Conservation (phyloP, 495 filamentous ascomycete genomes). For the Aspergillus carlsbadensis region DNA sequence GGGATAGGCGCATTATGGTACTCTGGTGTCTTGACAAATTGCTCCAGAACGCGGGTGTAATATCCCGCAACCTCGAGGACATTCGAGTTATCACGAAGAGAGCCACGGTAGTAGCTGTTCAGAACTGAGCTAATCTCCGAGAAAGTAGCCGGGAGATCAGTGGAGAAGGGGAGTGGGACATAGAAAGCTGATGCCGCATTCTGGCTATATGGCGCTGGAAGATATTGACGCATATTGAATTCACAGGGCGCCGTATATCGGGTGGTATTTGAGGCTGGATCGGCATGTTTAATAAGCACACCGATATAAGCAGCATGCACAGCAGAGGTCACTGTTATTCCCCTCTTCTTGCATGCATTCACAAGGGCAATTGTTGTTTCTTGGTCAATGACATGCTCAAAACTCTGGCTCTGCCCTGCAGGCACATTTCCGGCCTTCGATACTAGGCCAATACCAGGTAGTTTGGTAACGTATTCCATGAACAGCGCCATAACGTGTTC, state of each 20-base stretch:
- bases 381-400: background rate
- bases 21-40: background rate
- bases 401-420: background rate
- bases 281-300: background rate
- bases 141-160: background rate
- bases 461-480: background rate
- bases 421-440: background rate
- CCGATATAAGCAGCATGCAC: background rate
- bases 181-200: background rate
- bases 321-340: background rate
- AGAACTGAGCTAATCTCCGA: background rate
- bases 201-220: background rate
- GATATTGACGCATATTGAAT: background rate
- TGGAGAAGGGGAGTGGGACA: background rate
- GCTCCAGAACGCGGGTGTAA: background rate
- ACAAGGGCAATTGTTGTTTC: background rate
- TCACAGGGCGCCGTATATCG: background rate
- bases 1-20: background rate
- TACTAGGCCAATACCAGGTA: background rate
- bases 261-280: background rate
- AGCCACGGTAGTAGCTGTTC: background rate
- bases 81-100: background rate
- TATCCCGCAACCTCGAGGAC: background rate
- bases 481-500: background rate
- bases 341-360: background rate